Conservation (phyloP, 108 stramenopile species). For the Ochromonas danica region DNA sequence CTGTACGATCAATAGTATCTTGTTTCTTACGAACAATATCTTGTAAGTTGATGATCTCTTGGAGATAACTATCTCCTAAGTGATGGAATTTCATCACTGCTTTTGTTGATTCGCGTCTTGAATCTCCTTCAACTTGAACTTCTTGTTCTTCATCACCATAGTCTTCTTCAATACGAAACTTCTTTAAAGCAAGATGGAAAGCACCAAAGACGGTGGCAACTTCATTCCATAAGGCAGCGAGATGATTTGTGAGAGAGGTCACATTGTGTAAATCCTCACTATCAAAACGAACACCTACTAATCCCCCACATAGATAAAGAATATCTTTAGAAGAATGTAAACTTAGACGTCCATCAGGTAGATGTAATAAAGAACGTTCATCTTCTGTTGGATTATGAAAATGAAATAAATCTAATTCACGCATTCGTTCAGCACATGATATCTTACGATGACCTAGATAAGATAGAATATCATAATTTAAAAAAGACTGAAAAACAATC, state of each 20-base stretch:
- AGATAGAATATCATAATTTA: no score
- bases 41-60: neutral
- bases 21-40: neutral
- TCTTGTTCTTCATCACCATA: no score
- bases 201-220: no score
- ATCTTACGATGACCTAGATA: no score
- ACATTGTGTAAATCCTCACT: neutral
- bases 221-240: no score
- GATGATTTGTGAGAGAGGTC: no score
- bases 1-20: slow-evolving; percentile 11
- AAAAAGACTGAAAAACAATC: no score
- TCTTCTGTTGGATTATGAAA: slow-evolving; percentile 1
- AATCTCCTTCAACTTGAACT: no score
- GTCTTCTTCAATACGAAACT: no score
- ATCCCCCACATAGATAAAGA: neutral
- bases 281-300: slow-evolving; percentile 2
- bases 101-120: no score
- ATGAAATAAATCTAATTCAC: neutral
- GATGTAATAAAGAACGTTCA: neutral
- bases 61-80: neutral
- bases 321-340: slow-evolving; percentile 4
- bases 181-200: no score
- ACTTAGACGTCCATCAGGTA: neutral
- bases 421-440: neutral
- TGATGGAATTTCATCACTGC: neutral